Conservation (phyloP, 768 basidiomycete species). For the Trametes villosa region DNA sequence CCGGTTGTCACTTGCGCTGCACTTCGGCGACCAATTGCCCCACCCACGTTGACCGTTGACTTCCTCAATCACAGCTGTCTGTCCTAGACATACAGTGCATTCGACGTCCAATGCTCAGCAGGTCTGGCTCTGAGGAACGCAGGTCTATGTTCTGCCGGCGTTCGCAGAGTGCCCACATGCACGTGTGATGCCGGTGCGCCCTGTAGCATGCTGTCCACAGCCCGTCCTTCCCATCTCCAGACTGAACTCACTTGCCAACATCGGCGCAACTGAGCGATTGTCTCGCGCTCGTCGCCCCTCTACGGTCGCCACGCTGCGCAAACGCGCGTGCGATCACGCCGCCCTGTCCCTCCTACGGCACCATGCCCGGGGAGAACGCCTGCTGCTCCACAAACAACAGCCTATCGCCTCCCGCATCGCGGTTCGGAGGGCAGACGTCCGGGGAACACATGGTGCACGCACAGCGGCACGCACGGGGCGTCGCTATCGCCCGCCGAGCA, state of each 20-base stretch:
- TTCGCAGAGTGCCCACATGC: slow-evolving; percentile 6
- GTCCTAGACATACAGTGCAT: background rate
- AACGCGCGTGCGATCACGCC: background rate
- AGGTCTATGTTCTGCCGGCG: background rate
- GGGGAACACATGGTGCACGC: slow-evolving; percentile 2
- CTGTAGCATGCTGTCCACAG: background rate
- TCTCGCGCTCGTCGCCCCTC: background rate
- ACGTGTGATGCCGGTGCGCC: slow-evolving; percentile 5
- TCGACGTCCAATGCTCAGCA: background rate
- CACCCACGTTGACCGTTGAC: background rate
- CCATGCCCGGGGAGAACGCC: background rate
- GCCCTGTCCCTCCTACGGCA: background rate
- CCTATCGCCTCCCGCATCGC: background rate
- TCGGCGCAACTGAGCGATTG: background rate
- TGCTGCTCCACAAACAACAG: background rate
- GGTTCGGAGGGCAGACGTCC: background rate
- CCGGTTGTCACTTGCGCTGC: background rate
- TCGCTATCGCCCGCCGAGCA: slow-evolving; percentile 11
- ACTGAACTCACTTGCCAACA: background rate
- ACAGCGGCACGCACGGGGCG: slow-evolving; percentile 4
- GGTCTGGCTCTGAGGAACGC: no score
- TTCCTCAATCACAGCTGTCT: background rate
- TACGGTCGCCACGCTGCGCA: background rate
- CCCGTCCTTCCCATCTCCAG: background rate
- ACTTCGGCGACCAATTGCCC: background rate